phyloP scores from a whole-genome alignment of 176 grass and related monocot species.

The Oryza meridionalis region DNA sequence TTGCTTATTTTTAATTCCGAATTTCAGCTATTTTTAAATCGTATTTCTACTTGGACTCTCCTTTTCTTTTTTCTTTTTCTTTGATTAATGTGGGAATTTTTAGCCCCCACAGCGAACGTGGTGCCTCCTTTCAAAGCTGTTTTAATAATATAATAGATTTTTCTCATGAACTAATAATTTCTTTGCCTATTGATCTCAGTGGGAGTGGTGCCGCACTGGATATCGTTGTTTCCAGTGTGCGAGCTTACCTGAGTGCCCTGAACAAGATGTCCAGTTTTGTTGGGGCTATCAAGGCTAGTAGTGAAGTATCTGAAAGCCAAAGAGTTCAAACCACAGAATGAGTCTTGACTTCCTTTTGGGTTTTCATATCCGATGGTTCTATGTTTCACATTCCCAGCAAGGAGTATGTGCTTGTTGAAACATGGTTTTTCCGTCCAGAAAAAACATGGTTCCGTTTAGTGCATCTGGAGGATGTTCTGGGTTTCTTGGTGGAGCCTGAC shows the following conservation, averaged over 20 bases:
- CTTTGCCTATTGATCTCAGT: conserved; percentile 45
- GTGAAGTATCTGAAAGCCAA: conserved; percentile 27
- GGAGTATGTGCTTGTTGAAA: not conserved
- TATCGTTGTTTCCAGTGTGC: conserved; percentile 78
- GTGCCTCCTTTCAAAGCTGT: no score
- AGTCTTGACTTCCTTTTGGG: not conserved
- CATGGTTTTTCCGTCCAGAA: not conserved
- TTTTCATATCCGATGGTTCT: not conserved
- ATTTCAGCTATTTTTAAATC: no score
- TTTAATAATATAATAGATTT: no score
- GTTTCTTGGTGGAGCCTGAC: not conserved
- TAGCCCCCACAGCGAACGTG: no score
- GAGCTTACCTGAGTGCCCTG: conserved; percentile 84
- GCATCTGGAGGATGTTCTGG: not conserved
- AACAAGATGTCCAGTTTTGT: conserved; percentile 90
- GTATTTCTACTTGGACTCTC: no score
- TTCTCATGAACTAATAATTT: not conserved
- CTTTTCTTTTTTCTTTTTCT: no score
- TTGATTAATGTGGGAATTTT: no score
- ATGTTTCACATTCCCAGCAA: not conserved
- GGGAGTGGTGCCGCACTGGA: conserved; percentile 84
- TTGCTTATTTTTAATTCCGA: no score
- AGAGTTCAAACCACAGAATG: conserved; percentile 38
- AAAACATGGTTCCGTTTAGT: not conserved
- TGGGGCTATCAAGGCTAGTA: conserved; percentile 56